Base-by-base conservation (phyloP, 1,284 basidiomycete species). In the Microbotryomycetes sp. region DNA sequence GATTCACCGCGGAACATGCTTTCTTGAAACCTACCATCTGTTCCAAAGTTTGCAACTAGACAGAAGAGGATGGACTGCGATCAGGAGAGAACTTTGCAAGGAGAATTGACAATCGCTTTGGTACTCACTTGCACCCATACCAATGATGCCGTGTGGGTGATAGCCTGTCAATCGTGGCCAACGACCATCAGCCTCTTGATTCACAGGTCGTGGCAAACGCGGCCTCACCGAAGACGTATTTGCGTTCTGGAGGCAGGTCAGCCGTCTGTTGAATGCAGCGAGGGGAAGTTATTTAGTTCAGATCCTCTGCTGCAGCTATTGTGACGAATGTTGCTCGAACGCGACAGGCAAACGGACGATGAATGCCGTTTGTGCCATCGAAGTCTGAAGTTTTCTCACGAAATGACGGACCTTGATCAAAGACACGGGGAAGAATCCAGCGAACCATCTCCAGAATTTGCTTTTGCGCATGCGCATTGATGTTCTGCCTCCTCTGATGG, bases 101-200 rank as follows among this genome's bases (percentile, higher is more conserved):
- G 25, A 26, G 26, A 19, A 22, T 36, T 56, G 6, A 62, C 53
- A 63, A 19, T 36, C 51, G 26, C 48, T 54, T 30, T 48, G 51
- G 30, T 42, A 58, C 42, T 29, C 32, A 64, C 63, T 70, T 3
- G 71, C 71, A 28, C 71, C 71, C 89, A 93, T 92, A 70, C 91
- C 89, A 74, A 94, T 93, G 71, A 93, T 92, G 30, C 87, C 92
- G 76, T 97, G 92, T 19, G 92, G 92, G 77, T 97, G 92, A 77
- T 96, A 96, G 19, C 92, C 55, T 60, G 48, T 14, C 48, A 15
- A 15, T 22, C 12, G 45, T 42, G 28, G 16, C 25, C n/a, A 19
- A 52, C 22, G 45, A 50, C 32, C 29, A 36, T 49, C 9, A 1
- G 19, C 9, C 30, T 56, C 22, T 50, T 30, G 58, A 25, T 31